Base-by-base conservation (phyloP, 371 early-diverging fungal genomes). In the Apophysomyces elegans region DNA sequence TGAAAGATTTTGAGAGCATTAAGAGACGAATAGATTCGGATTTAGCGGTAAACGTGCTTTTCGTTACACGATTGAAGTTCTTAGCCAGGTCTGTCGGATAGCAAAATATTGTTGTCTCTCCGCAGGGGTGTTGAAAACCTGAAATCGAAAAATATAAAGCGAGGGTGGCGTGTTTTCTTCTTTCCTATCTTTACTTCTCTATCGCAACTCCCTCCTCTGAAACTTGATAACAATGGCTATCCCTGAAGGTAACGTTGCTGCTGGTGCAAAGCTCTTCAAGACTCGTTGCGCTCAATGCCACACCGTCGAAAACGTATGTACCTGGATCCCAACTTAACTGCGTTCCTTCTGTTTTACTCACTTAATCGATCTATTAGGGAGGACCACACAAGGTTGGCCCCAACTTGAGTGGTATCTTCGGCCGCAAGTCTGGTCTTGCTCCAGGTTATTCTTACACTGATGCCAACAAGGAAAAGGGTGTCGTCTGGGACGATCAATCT, bases 281-380 rank as follows among this genome's bases (percentile, higher is more conserved):
- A 96, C 97, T 71, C 94, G 99, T 68, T 98, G 99, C 75, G 96
- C 96, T 63, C 95, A 95, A 76, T 98, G 99, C 90, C 98, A 98
- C 89, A 96, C 96, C 66, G 90, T 94, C 38, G 96, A 96, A 73
- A 83, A 75, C 68, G 93, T 91, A 81, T 76, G 74, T 73, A 41
- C 45, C 56, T 56, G 13, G 35, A 4, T 12, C 32, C 26, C 35
- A 60, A 32, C 18, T 9, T 56, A 16, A 13, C 37, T 58, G 32
- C 69, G 57, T 59, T 14, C 12, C 9, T 61, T 60, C 16, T 43
- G 44, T 26, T 68, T 39, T 38, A 50, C 8, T 5, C 41, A 41
- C 2, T 13, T 18, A 8, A 14, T 44, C 39, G 56, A 56, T 26
- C 32, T 2, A 36, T 56, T 56, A 92, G 89, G 91, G 90, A 61